Evolutionary conservation across 495 filamentous ascomycete genomes (phyloP).

Genomic region (Neurospora pannonica): DNA sequence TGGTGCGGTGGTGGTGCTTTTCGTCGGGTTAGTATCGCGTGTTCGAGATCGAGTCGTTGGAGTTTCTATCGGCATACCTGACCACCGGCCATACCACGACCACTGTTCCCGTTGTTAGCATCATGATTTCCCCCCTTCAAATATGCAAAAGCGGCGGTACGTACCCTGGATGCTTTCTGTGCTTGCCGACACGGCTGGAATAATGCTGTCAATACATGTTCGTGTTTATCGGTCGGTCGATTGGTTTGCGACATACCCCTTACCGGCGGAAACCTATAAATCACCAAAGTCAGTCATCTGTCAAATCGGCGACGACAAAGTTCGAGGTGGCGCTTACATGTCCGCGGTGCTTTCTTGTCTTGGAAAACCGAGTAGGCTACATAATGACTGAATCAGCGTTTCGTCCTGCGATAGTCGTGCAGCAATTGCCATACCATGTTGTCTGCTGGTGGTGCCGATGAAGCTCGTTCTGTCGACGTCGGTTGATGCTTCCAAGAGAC

Average conservation of each 20-base stretch:
- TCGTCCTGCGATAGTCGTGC: neutral
- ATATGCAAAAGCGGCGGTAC: neutral
- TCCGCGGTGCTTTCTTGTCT: conserved; percentile 32
- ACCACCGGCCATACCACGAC: conserved; percentile 33
- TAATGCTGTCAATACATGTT: conserved; percentile 15
- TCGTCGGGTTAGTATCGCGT: conserved; percentile 16
- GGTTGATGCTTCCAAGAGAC: conserved; percentile 19
- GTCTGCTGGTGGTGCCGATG: conserved; percentile 24
- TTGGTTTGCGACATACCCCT: conserved; percentile 22
- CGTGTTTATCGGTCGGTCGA: conserved; percentile 12
- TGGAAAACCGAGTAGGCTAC: conserved; percentile 29
- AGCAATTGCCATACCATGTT: conserved; percentile 23
- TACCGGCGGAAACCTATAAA: conserved; percentile 28
- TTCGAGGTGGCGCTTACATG: conserved; percentile 19
- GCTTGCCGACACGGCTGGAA: conserved; percentile 28
- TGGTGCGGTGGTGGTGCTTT: conserved; percentile 29
- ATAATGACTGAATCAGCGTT: conserved; percentile 15
- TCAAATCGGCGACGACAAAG: neutral
- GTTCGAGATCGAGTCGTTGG: conserved; percentile 2
- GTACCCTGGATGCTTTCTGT: conserved; percentile 25
- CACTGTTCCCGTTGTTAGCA: conserved; percentile 7
- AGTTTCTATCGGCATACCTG: conserved; percentile 16
- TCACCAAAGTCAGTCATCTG: conserved; percentile 16
- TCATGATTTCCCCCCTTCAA: neutral
- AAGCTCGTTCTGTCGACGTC: conserved; percentile 21